phyloP scores from a whole-genome alignment of 495 filamentous ascomycete genomes.

The Podospora pseudocomata region DNA sequence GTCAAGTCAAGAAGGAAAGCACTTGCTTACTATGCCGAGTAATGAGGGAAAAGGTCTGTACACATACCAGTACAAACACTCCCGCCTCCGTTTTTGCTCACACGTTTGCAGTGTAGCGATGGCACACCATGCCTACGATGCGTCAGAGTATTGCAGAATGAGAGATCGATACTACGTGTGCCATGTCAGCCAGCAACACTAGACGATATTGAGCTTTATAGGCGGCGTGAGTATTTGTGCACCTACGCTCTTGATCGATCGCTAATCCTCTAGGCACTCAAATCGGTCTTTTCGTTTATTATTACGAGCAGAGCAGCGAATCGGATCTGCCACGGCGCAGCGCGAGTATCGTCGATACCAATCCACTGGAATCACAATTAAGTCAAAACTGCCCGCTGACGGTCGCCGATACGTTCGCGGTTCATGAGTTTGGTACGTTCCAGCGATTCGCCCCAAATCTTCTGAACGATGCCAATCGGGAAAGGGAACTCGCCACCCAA shows the following conservation, averaged over 20 bases:
- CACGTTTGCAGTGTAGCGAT: background rate
- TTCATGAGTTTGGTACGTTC: background rate
- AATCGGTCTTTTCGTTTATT: background rate
- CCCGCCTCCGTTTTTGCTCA: background rate
- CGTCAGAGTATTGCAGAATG: background rate
- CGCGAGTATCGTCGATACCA: background rate
- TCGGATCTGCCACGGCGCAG: background rate
- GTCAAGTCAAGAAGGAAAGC: background rate
- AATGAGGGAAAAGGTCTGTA: background rate
- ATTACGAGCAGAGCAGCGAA: background rate
- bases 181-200: background rate
- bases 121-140: background rate
- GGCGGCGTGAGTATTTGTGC: background rate
- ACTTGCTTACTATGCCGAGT: background rate
- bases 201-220: background rate
- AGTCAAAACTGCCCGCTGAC: background rate
- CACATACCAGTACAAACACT: background rate
- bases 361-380: background rate
- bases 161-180: background rate
- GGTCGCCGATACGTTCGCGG: background rate
- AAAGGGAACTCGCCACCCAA: background rate
- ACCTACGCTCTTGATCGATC: background rate
- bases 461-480: background rate
- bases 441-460: background rate
- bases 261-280: background rate